phyloP scores from a whole-genome alignment of 371 early-diverging fungal species.

The Parasitella parasitica region DNA sequence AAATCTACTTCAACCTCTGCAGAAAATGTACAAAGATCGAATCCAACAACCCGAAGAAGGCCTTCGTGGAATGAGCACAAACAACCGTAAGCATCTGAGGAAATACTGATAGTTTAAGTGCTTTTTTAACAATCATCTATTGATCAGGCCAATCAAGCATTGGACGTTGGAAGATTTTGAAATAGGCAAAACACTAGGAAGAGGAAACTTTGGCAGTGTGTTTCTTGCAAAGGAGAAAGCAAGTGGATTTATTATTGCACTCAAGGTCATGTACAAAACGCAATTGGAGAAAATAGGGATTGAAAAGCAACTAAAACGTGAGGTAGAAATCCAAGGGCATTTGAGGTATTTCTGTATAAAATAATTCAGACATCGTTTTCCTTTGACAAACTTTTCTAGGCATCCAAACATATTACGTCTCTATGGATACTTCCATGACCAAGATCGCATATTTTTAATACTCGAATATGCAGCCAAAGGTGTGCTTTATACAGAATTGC shows the following conservation, averaged over 20 bases:
- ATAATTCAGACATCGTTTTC: background rate
- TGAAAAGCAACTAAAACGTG: conserved; percentile 60
- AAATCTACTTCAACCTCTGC: background rate
- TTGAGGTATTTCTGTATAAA: conserved; percentile 56
- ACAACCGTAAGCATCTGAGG: background rate
- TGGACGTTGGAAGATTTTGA: conserved; percentile 97
- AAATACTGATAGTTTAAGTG: background rate
- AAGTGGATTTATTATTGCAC: conserved; percentile 88
- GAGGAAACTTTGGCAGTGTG: conserved; percentile 98
- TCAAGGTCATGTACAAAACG: conserved; percentile 91
- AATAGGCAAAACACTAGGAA: conserved; percentile 90
- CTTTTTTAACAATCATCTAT: background rate
- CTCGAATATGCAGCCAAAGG: conserved; percentile 97
- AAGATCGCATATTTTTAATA: conserved; percentile 89
- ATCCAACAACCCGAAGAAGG: background rate
- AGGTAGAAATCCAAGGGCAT: conserved; percentile 97
- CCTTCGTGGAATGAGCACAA: background rate
- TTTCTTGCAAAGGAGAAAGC: conserved; percentile 94
- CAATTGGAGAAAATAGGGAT: conserved; percentile 61
- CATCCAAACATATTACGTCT: conserved; percentile 95
- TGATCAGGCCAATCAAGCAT: conserved; percentile 21
- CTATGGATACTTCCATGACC: conserved; percentile 98
- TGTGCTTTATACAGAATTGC: conserved; percentile 88
- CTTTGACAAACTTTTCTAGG: conserved; percentile 30
- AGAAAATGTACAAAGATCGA: background rate